These are phyloP conservation scores for Apiotrichum porosum DNA, from an alignment of 1,284 basidiomycete genomes.

Conservation along the genomic window DNA sequence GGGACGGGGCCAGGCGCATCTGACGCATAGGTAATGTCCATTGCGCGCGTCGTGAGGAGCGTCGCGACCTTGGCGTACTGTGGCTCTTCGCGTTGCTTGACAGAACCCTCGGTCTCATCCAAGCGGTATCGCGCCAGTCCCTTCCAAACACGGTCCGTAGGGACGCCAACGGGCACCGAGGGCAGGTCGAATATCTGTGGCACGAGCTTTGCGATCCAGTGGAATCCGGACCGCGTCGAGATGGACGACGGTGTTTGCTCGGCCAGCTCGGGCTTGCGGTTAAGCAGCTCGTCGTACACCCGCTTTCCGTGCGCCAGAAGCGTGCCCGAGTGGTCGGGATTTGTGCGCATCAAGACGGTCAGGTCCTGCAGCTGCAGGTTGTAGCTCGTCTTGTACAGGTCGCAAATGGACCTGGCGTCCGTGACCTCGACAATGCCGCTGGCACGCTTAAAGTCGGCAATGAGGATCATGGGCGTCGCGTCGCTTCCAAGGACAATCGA, in stretches of 20 bases:
- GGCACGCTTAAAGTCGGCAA: conserved; percentile 68
- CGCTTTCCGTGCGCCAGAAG: conserved; percentile 63
- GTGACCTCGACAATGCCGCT: conserved; percentile 73
- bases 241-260: conserved; percentile 35
- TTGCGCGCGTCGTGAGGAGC: conserved; percentile 65
- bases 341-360: conserved; percentile 65
- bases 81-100: conserved; percentile 26
- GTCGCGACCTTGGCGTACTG: conserved; percentile 85
- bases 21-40: conserved; percentile 77
- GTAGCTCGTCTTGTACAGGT: conserved; percentile 72
- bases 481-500: conserved; percentile 75
- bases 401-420: conserved; percentile 67
- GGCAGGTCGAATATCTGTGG: conserved; percentile 35
- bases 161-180: conserved; percentile 31
- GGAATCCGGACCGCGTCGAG: conserved; percentile 39
- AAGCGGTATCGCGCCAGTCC: conserved; percentile 50
- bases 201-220: conserved; percentile 33
- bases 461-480: conserved; percentile 72
- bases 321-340: conserved; percentile 65
- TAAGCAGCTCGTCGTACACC: conserved; percentile 58
- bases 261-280: conserved; percentile 43
- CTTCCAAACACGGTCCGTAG: conserved; percentile 46
- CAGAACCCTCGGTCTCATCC: conserved; percentile 14
- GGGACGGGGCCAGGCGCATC: conserved; percentile 56
- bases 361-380: conserved; percentile 65